These are phyloP conservation scores for Pseudonectria foliicola DNA, from an alignment of 2,329 filamentous ascomycete species.

Conservation along the genomic window DNA sequence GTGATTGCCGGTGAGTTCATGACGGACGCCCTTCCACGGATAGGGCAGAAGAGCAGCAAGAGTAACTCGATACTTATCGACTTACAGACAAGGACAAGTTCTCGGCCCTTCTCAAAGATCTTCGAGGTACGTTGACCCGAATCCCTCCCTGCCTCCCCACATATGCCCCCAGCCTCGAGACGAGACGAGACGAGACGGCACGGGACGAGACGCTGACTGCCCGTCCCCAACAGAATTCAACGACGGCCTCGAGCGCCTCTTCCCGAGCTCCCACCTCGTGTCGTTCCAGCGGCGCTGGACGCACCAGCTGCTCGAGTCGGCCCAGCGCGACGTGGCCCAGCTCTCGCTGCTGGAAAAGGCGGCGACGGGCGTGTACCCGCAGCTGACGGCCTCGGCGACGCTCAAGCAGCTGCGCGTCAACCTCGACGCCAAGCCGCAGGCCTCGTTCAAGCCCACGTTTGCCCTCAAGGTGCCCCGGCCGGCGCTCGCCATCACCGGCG, in stretches of 20 bases:
- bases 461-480: constrained; percentile 32
- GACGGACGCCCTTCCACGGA: neutral
- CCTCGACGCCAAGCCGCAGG: constrained; percentile 34
- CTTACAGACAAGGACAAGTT: constrained; percentile 40
- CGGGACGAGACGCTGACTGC: neutral
- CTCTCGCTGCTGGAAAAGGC: constrained; percentile 36
- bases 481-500: constrained; percentile 20
- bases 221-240: constrained; percentile 31
- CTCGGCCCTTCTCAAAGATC: constrained; percentile 29
- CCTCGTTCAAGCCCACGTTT: constrained; percentile 35
- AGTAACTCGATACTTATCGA: neutral
- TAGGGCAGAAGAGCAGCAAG: neutral
- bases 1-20: constrained; percentile 33
- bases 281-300: constrained; percentile 40
- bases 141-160: neutral
- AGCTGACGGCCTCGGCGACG: constrained; percentile 34
- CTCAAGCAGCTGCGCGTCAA: constrained; percentile 41
- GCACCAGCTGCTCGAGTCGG: constrained; percentile 38
- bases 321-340: constrained; percentile 33
- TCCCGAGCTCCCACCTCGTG: constrained; percentile 34
- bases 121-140: constrained; percentile 27
- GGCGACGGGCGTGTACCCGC: constrained; percentile 34
- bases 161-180: neutral
- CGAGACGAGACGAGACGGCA: too few species aligned
- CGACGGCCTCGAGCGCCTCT: constrained; percentile 40